Evolutionary conservation across 768 basidiomycete species (phyloP), one percentile per base, ranked within the genome.

Genomic region (Gautieria morchelliformis): DNA sequence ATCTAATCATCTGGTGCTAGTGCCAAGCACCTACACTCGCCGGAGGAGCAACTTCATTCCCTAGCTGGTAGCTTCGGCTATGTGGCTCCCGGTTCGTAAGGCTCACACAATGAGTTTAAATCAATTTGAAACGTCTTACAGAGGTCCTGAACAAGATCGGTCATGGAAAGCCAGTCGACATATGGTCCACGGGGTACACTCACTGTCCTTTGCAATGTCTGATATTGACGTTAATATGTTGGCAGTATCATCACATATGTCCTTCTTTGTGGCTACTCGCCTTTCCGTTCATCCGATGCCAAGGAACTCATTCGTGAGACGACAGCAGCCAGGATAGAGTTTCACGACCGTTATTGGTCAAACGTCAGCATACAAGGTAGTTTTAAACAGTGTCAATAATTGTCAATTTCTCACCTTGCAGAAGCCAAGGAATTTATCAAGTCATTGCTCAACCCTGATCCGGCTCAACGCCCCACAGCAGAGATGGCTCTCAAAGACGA

Each of bases 331-430:
- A 84, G 83, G 63, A 78, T 97, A 48, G 86, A 88, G 62, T 98
- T 99, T 68, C 95, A 97, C 62, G 89, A 93, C 30, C 78, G 84
- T 35, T 99, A 93, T 61, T 99, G 96, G 96, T 81, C 82, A 70
- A 96, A 95, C 59, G 80, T 95, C 40, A 90, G 89, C 2, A 66
- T 74, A 2, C 79, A 85, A 71, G 91, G 91, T 88, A 44, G 35
- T 72, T 66, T 12, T 20, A 22, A 24, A 14, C 45, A 15, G n/a
- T 15, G 5, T 22, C 24, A 48, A 12, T 19, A n/a, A 37, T 39
- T 55, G 47, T 35, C 9, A 46, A 37, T 15, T 50, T 41, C 53
- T 50, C 48, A 24, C 27, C 4, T 9, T 24, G 8, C 59, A 14
- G 12, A 60, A 92, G 94, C 93, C 11, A 97, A 95, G 67, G 71